A percentile compares a stretch with the other conserved stretches of the same genome.
Evolutionary conservation across 1,139 yeast species (phyloP).

Genomic region (Yamadazyma pseudoaaseri): DNA sequence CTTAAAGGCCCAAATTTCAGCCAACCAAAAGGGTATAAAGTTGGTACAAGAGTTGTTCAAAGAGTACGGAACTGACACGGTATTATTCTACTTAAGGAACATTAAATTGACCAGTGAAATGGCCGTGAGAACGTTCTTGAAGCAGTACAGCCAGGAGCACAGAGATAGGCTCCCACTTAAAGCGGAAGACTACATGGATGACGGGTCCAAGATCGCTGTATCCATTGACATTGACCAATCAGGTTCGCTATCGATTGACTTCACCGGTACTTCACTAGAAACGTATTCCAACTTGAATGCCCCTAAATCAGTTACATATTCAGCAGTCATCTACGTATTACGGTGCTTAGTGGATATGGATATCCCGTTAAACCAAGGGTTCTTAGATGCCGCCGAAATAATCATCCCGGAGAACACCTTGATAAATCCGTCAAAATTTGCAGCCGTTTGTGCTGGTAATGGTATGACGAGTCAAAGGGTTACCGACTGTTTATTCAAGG

Average conservation of each 20-base stretch:
- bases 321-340: conserved; percentile 43
- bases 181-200: conserved; percentile 59
- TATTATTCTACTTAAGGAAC: conserved; percentile 39
- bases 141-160: conserved; percentile 26
- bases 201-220: conserved; percentile 54
- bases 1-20: conserved; percentile 45
- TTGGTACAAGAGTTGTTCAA: conserved; percentile 31
- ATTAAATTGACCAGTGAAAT: conserved; percentile 41
- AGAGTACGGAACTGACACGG: conserved; percentile 33
- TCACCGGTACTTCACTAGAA: conserved; percentile 48
- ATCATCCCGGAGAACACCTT: conserved; percentile 38
- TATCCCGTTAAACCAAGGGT: conserved; percentile 47
- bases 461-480: conserved; percentile 49
- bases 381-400: conserved; percentile 39
- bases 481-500: conserved; percentile 31
- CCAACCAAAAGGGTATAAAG: conserved; percentile 41
- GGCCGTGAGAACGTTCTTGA: conserved; percentile 45
- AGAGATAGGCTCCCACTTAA: conserved; percentile 30
- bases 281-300: conserved; percentile 43
- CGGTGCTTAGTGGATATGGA: conserved; percentile 44
- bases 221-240: conserved; percentile 40
- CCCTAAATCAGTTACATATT: conserved; percentile 40
- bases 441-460: conserved; percentile 50
- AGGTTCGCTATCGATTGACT: conserved; percentile 57
- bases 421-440: conserved; percentile 39